Percentiles rank a stretch among this genome's conserved stretches.
Conservation (phyloP, 331 rosid species). For the Prunus yedoensis region DNA sequence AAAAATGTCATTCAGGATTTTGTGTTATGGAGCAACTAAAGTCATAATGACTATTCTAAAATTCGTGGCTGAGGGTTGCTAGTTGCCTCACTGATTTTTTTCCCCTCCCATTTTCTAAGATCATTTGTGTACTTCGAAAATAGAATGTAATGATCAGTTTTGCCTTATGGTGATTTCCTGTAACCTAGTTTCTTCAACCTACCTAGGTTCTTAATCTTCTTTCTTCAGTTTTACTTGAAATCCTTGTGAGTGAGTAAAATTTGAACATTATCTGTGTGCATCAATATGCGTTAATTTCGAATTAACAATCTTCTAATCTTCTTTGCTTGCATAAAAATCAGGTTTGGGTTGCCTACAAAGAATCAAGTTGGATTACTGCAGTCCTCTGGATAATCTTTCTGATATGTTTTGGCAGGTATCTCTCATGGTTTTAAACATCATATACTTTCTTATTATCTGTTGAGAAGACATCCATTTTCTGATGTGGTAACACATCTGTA, state of each 20-base stretch:
- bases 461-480: not conserved
- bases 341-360: conserved; percentile 90
- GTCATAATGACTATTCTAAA: too few relatives aligned
- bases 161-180: not conserved
- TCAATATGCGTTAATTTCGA: conserved; percentile 8
- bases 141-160: not conserved
- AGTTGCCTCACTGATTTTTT: not conserved
- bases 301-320: conserved; percentile 6
- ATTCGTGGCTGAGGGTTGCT: not conserved
- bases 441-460: not conserved
- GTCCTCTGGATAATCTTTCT: conserved; percentile 63
- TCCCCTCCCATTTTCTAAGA: not conserved
- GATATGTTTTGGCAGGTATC: conserved; percentile 77
- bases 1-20: not conserved
- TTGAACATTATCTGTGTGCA: not conserved
- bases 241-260: not conserved
- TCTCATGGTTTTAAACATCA: conserved; percentile 14
- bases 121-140: not conserved
- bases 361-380: conserved; percentile 58
- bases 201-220: not conserved
- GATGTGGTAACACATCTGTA: not conserved
- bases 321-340: conserved; percentile 27
- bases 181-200: not conserved
- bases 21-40: not conserved
- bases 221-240: not conserved